A percentile compares a stretch with the other conserved stretches of the same genome.
These are phyloP conservation scores for Oldenlandia corymbosa DNA, from an alignment of 257 asterid genomes.

Conservation along the genomic window DNA sequence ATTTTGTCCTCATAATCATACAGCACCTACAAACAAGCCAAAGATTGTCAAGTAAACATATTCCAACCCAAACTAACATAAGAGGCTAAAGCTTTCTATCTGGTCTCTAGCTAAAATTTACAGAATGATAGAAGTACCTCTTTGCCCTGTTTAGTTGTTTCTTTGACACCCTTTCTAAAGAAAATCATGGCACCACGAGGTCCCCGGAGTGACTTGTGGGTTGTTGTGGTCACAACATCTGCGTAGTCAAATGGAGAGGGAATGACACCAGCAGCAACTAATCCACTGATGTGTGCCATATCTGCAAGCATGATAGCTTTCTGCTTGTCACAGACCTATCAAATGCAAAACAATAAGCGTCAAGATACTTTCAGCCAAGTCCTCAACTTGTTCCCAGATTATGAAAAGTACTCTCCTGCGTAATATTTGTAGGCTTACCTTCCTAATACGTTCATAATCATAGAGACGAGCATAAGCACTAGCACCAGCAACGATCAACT, in stretches of 20 bases:
- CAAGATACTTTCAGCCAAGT: not conserved
- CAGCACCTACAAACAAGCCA: constrained; percentile 44
- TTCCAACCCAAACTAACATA: not conserved
- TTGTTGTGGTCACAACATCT: constrained; percentile 91
- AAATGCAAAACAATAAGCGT: not conserved
- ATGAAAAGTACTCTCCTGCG: not conserved
- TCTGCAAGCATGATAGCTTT: constrained; percentile 78
- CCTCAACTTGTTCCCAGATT: not conserved
- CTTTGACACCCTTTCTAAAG: constrained; percentile 79
- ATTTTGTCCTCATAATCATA: constrained; percentile 90
- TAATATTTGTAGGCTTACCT: constrained; percentile 14
- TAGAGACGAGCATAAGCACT: constrained; percentile 60
- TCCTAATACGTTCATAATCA: constrained; percentile 28
- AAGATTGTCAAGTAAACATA: not conserved
- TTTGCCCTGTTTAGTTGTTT: constrained; percentile 67
- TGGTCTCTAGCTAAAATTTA: not conserved
- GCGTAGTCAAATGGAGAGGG: constrained; percentile 78
- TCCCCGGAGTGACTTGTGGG: constrained; percentile 94
- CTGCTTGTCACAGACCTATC: constrained; percentile 34
- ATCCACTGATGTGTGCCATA: constrained; percentile 98
- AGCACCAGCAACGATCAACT: constrained; percentile 81
- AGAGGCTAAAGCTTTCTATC: constrained; percentile 29
- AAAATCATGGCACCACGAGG: constrained; percentile 94
- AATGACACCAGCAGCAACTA: constrained; percentile 91
- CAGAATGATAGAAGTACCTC: constrained; percentile 26